phyloP scores from a whole-genome alignment of 495 filamentous ascomycete genomes.

The Xylaria venustula region DNA sequence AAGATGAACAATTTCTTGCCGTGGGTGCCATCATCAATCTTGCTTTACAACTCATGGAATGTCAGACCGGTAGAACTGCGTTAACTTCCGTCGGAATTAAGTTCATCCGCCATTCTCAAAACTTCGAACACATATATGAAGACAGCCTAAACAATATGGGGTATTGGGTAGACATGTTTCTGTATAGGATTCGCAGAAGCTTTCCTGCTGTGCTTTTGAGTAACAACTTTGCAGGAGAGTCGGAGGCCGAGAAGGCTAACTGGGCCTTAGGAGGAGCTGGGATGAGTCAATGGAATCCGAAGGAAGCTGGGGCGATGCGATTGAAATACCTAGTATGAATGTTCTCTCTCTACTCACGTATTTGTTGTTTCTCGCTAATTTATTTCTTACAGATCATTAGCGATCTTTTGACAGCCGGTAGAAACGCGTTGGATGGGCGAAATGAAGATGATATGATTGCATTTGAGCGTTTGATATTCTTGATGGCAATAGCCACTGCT shows the following conservation, averaged over 20 bases:
- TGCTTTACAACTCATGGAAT: too few relatives aligned
- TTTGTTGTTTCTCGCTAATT: too few relatives aligned
- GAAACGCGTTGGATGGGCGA: too few relatives aligned
- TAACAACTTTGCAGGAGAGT: background rate
- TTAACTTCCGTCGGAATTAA: background rate
- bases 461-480: background rate
- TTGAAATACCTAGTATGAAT: background rate
- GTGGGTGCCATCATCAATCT: too few relatives aligned
- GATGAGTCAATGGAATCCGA: background rate
- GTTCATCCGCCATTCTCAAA: background rate
- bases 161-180: background rate
- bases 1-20: too few relatives aligned
- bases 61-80: too few relatives aligned
- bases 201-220: background rate
- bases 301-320: background rate
- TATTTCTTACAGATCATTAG: too few relatives aligned
- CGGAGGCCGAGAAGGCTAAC: background rate
- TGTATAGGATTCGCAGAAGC: background rate
- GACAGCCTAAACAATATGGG: background rate
- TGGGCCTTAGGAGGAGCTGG: background rate
- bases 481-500: background rate
- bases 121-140: background rate
- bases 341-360: background rate
- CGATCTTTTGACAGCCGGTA: background rate
- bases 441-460: background rate